Base-by-base conservation (phyloP, 2,329 filamentous ascomycete species). In the Alternaria sp. region DNA sequence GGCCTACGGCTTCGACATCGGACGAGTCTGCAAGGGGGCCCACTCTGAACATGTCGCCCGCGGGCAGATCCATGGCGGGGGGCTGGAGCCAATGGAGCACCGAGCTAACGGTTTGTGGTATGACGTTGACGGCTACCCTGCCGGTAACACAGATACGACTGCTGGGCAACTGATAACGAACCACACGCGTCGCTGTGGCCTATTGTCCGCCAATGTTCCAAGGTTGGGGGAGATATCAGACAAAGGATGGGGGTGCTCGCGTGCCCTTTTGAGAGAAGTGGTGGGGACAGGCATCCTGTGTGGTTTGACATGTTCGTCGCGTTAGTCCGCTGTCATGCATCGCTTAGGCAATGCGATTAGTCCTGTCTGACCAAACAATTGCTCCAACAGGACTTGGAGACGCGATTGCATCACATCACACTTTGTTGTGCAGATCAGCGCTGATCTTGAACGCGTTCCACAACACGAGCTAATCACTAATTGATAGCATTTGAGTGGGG, bases 1-100 rank as follows among this genome's bases (percentile, higher is more conserved):
- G 36, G 36, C 36, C 36, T 40, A 40, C 36, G 51, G 58, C 57
- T 54, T 59, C 23, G 50, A 57, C 23, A 47, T 62, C 52, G 26
- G 59, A 68, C 66, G 58, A 62, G 43, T 61, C 49, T 23, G 59
- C 51, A 56, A 49, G 54, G 51, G 47, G 51, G 47, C 66, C 60
- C 64, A 63, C 49, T 61, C 30, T 45, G 50, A 23, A 54, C 25
- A 62, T 28, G 15, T 28, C 21, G 19, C 54, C 54, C 47, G 26
- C 26, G 49, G 47, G 64, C 67, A 65, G 67, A 72, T 69, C 62
- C 15, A 28, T 28, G 28, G 62, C 44, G 56, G 73, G 68, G 74
- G 74, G 70, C 73, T 72, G 60, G 64, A 43, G 49, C 70, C 66
- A 72, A 71, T 68, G 26, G 57, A 63, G 57, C 57, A 26, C 12